These are phyloP conservation scores for Blastobotrys elegans DNA, from an alignment of 1,139 yeast species.

Conservation along the genomic window DNA sequence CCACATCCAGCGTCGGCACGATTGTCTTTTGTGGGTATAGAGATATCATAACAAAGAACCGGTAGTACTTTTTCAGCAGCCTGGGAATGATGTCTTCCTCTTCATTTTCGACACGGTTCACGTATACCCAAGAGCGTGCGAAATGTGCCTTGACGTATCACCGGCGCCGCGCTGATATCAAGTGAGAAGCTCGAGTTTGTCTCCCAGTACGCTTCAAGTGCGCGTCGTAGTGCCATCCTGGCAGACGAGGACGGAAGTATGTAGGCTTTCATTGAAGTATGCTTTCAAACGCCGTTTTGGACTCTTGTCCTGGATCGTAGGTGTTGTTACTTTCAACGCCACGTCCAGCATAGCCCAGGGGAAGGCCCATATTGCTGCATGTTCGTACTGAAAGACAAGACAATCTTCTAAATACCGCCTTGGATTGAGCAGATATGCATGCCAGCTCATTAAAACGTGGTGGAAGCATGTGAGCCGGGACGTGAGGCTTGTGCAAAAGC, in stretches of 20 bases:
- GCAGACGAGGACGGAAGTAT: constrained; percentile 16
- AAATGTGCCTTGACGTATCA: constrained; percentile 36
- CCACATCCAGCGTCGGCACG: constrained; percentile 41
- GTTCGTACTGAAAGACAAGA: constrained; percentile 29
- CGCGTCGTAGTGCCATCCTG: constrained; percentile 26
- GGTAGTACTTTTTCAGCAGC: constrained; percentile 31
- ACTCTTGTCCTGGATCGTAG: no score
- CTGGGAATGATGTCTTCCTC: constrained; percentile 34
- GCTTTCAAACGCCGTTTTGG: no score
- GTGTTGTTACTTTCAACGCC: no score
- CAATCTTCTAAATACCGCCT: constrained; percentile 34
- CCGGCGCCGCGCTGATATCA: constrained; percentile 37
- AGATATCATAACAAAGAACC: constrained; percentile 31
- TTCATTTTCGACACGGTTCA: no score
- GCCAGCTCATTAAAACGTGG: constrained; percentile 44
- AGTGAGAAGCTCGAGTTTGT: constrained; percentile 16
- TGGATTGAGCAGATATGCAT: constrained; percentile 36
- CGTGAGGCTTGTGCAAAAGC: no score
- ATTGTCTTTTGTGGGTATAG: constrained; percentile 20
- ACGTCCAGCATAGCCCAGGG: constrained; percentile 17
- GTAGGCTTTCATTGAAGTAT: constrained; percentile 5
- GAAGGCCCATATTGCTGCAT: constrained; percentile 15
- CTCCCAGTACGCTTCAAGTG: no score
- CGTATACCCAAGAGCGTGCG: no score
- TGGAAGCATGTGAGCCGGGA: constrained; percentile 27